A percentile compares a stretch with the other conserved stretches of the same genome.
phyloP scores from a whole-genome alignment of 257 asterid genomes.

The Galeopsis tetrahit region DNA sequence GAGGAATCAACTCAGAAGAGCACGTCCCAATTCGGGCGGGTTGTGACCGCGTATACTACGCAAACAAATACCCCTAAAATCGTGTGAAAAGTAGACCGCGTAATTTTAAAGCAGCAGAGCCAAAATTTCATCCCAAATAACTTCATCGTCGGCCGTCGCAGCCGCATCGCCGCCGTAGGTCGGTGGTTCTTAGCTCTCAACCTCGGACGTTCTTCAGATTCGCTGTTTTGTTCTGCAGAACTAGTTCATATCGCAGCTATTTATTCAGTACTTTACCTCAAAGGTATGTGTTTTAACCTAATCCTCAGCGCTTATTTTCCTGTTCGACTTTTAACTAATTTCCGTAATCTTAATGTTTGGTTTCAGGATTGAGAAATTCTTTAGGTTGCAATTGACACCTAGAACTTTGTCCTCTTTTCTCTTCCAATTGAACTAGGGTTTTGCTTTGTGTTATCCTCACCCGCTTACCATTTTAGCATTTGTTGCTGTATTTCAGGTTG shows the following conservation, averaged over 20 bases:
- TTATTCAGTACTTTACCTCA: background rate
- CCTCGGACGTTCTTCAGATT: conserved; percentile 9
- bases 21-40: background rate
- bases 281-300: conserved; percentile 19
- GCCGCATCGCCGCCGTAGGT: background rate
- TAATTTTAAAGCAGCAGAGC: background rate
- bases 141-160: background rate
- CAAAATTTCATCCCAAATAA: background rate
- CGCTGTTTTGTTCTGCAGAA: background rate
- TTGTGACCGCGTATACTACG: background rate
- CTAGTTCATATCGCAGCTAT: background rate
- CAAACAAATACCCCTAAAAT: background rate
- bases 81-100: background rate
- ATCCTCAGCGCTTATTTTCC: background rate
- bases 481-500: background rate
- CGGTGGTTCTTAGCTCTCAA: background rate
- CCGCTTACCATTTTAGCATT: background rate
- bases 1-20: background rate
- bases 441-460: background rate
- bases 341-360: background rate
- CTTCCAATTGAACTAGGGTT: background rate
- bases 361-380: conserved; percentile 1
- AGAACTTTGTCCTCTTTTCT: background rate
- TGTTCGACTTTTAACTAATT: background rate
- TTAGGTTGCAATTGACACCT: background rate